These are phyloP conservation scores for Calonectria leucothoes DNA, from an alignment of 2,329 filamentous ascomycete genomes.

Conservation along the genomic window DNA sequence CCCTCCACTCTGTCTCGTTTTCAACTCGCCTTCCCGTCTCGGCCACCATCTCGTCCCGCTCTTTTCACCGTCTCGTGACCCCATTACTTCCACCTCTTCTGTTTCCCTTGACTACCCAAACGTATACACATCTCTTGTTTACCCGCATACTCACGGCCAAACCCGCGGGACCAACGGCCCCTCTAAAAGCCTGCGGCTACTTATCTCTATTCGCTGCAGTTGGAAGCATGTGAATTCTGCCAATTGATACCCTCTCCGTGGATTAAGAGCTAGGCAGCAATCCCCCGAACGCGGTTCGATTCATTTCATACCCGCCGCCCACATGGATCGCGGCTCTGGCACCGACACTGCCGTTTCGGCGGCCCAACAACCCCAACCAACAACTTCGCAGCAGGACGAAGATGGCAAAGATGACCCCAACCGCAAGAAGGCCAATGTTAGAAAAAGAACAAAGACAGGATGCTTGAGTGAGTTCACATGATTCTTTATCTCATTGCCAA, in stretches of 20 bases:
- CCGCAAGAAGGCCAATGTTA: conserved; percentile 60
- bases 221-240: conserved; percentile 36
- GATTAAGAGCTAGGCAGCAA: conserved; percentile 21
- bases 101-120: neutral
- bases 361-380: conserved; percentile 41
- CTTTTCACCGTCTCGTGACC: neutral
- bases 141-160: neutral
- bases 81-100: neutral
- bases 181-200: conserved; percentile 19
- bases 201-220: conserved; percentile 2
- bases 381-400: conserved; percentile 47
- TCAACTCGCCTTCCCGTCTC: conserved; percentile 12
- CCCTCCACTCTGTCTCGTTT: conserved; percentile 12
- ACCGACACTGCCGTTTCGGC: conserved; percentile 19
- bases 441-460: conserved; percentile 89
- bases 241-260: conserved; percentile 19
- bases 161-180: conserved; percentile 12
- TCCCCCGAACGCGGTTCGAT: neutral
- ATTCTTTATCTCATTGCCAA: neutral
- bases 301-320: neutral
- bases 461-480: conserved; percentile 77
- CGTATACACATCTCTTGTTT: neutral
- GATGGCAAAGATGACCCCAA: conserved; percentile 55
- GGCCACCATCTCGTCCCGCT: conserved; percentile 8
- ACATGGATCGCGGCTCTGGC: conserved; percentile 36